A percentile compares a stretch with the other conserved stretches of the same genome.
Evolutionary conservation across 163 green algal genomes (phyloP).

Genomic region (Scenedesmus sp.): DNA sequence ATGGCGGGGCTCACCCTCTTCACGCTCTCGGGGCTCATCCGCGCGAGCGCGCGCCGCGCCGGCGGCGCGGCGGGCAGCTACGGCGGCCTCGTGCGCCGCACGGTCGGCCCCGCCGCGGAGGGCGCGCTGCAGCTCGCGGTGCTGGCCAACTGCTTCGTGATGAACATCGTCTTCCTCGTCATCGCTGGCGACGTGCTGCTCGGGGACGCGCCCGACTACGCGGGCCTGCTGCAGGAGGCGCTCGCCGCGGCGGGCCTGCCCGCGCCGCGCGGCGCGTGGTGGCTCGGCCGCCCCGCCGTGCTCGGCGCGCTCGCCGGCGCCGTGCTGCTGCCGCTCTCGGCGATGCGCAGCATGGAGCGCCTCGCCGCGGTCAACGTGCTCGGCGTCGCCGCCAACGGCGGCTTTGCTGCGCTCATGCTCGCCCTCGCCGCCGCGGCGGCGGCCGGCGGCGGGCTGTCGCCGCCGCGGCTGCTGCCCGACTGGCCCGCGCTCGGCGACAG

Average conservation of each 20-base stretch:
- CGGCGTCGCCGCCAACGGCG: conserved; percentile 29
- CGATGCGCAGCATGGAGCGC: conserved; percentile 45
- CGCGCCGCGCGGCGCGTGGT: not conserved
- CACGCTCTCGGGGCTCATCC: conserved; percentile 15
- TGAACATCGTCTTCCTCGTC: conserved; percentile 35
- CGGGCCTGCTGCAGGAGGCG: conserved; percentile 30
- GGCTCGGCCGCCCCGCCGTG: conserved; percentile 24
- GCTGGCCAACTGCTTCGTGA: conserved; percentile 32
- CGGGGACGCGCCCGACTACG: conserved; percentile 27
- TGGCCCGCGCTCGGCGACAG: not conserved
- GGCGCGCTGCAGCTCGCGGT: conserved; percentile 33
- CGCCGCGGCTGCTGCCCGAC: conserved; percentile 7
- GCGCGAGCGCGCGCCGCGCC: not conserved
- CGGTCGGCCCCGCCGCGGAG: conserved; percentile 12
- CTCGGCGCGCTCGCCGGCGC: conserved; percentile 14
- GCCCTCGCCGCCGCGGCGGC: conserved; percentile 15
- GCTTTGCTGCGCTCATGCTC: conserved; percentile 38
- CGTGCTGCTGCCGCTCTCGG: conserved; percentile 33
- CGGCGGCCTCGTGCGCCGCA: conserved; percentile 19
- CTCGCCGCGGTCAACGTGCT: conserved; percentile 40
- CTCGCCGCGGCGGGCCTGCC: not conserved
- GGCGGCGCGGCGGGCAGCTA: conserved; percentile 21
- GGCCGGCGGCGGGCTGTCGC: not conserved
- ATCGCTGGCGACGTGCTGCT: conserved; percentile 42
- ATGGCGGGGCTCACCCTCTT: conserved; percentile 32